Base-by-base conservation (phyloP, 2,329 filamentous ascomycete species). In the Didymosphaeria variabile region DNA sequence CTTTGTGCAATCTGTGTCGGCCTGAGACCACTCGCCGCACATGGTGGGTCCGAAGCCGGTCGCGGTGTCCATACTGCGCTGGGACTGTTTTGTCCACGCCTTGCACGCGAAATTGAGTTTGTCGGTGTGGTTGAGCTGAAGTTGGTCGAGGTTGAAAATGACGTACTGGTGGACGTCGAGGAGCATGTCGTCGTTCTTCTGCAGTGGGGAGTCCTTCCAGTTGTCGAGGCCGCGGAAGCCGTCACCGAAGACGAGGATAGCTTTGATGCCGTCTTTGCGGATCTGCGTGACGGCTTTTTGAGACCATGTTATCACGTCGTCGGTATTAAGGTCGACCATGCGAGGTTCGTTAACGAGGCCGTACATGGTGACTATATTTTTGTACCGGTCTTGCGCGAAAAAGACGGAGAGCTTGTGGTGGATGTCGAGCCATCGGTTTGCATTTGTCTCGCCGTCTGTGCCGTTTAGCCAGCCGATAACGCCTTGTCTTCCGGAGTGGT, bases 161-260 rank as follows among this genome's bases (percentile, higher is more conserved):
- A 97, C 92, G 79, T 99, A 99, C 79, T 98, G 94, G 80, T 99
- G 95, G 40, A 96, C 95, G 79, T 99, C 95, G n/a, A 99, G 87
- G 19, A 97, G 87, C 66, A 98, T 83, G 65, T 89, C 86, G 50
- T 90, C 84, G 73, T 91, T 86, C 23, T 85, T 84, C 67, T 90
- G 87, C 68, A 98, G 86, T 76, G 91, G 85, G 44, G 91, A 85
- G 45, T 92, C 92, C 76, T 97, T 89, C 95, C 95, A 99, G 73
- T 96, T 94, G 67, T 86, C 85, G 5, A 98, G 86, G 12, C 94
- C 94, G 80, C 96, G 88, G 83, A 99, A 99, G 26, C 95, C 95
- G 79, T 99, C 95, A 58, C 94, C 94, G 72, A 99, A 95, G 42
- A 96, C 89, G 59, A 98, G 82, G 36, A 90, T 87, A 52, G 86